These are phyloP conservation scores for Chaetomium tenue DNA, from an alignment of 495 filamentous ascomycete species.

Conservation along the genomic window DNA sequence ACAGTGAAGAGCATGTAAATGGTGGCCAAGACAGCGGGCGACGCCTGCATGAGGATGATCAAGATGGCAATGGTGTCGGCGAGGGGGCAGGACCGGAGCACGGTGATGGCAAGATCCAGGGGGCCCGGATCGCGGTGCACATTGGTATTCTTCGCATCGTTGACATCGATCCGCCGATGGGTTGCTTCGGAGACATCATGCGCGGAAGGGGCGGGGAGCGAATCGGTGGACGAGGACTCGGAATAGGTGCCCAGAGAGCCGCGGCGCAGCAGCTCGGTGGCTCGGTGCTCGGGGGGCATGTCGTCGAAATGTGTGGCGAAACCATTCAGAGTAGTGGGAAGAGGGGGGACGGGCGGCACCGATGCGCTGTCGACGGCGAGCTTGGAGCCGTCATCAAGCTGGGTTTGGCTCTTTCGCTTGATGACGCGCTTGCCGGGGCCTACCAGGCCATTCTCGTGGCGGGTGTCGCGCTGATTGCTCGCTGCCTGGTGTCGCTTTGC, in stretches of 20 bases:
- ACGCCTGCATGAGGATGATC: slow-evolving; percentile 95
- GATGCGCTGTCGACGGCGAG: slow-evolving; percentile 35
- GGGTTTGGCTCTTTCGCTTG: slow-evolving; percentile 50
- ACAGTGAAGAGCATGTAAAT: slow-evolving; percentile 93
- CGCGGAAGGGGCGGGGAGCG: slow-evolving; percentile 37
- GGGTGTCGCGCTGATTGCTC: slow-evolving; percentile 68
- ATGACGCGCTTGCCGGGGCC: slow-evolving; percentile 77
- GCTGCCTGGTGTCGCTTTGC: slow-evolving; percentile 65
- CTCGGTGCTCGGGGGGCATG: slow-evolving; percentile 42
- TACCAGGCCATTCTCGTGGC: slow-evolving; percentile 85
- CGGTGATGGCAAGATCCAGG: slow-evolving; percentile 73
- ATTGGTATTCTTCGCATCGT: slow-evolving; percentile 64
- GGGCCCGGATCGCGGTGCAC: slow-evolving; percentile 62
- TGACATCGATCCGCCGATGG: slow-evolving; percentile 63
- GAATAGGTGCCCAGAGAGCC: slow-evolving; percentile 48
- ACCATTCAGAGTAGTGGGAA: slow-evolving; percentile 40
- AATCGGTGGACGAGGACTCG: slow-evolving; percentile 53
- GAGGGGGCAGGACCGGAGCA: slow-evolving; percentile 85
- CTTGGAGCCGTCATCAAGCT: slow-evolving; percentile 39
- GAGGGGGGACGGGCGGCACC: slow-evolving; percentile 41
- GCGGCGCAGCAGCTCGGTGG: slow-evolving; percentile 42
- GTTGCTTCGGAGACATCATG: slow-evolving; percentile 45
- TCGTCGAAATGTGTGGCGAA: slow-evolving; percentile 41
- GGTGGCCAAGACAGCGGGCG: slow-evolving; percentile 81
- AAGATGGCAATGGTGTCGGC: slow-evolving; percentile 96